phyloP scores from a whole-genome alignment of 2,329 filamentous ascomycete genomes.

The Kalmusia sp. region DNA sequence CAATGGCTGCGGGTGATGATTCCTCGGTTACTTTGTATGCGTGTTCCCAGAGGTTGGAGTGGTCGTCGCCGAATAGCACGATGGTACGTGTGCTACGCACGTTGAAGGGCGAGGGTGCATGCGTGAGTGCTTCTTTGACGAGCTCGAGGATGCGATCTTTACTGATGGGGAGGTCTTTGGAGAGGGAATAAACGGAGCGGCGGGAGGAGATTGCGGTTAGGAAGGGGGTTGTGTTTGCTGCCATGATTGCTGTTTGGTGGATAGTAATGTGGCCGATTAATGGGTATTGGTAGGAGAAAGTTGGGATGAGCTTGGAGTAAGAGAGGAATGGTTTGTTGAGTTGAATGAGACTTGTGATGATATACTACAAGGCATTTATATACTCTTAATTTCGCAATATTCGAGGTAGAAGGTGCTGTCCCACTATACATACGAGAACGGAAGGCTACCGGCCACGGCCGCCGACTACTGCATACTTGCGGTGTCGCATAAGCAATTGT shows the following conservation, averaged over 20 bases:
- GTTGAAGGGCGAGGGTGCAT: constrained; percentile 38
- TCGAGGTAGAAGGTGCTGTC: too few relatives aligned
- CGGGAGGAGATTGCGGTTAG: constrained; percentile 33
- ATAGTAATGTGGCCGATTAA: not conserved
- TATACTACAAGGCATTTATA: too few relatives aligned
- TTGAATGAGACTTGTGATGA: too few relatives aligned
- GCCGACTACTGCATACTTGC: too few relatives aligned
- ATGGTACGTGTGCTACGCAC: constrained; percentile 35
- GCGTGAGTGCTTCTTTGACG: constrained; percentile 29
- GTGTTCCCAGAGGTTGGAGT: constrained; percentile 32
- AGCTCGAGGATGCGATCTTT: constrained; percentile 33
- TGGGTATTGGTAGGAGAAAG: not conserved
- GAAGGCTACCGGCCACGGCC: too few relatives aligned
- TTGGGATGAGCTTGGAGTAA: not conserved
- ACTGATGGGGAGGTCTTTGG: constrained; percentile 29
- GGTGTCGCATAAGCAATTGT: too few relatives aligned
- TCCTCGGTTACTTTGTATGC: constrained; percentile 25
- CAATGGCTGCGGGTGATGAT: constrained; percentile 20
- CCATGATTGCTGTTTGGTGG: constrained; percentile 16
- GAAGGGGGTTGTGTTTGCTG: constrained; percentile 30
- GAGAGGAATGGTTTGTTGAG: too few relatives aligned
- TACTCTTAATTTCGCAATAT: too few relatives aligned
- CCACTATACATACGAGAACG: too few relatives aligned
- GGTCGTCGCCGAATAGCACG: constrained; percentile 33
- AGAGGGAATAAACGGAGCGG: constrained; percentile 33